These are phyloP conservation scores for Forsythia viridissima DNA, from an alignment of 257 asterid genomes.

Conservation along the genomic window DNA sequence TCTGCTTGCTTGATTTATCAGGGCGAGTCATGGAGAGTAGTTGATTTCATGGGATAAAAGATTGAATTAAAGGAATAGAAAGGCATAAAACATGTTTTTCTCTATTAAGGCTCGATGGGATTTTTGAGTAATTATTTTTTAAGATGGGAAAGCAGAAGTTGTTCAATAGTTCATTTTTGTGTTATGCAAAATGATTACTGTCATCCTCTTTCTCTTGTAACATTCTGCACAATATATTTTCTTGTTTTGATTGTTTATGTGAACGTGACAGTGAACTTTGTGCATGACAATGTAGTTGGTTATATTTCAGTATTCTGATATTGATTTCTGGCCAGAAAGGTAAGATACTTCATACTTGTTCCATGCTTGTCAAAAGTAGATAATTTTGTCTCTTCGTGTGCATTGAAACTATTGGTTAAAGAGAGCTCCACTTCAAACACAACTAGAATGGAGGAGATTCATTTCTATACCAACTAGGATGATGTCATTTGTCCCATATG, in stretches of 20 bases:
- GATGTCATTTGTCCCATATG: conserved; percentile 82
- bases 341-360: not conserved
- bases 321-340: conserved; percentile 10
- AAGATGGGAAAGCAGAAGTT: too few relatives aligned
- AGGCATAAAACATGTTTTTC: too few relatives aligned
- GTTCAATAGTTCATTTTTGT: too few relatives aligned
- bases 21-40: too few relatives aligned
- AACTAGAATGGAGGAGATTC: conserved; percentile 57
- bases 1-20: too few relatives aligned
- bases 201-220: not conserved
- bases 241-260: not conserved
- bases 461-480: conserved; percentile 62
- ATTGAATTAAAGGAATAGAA: too few relatives aligned
- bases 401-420: conserved; percentile 32
- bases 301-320: not conserved
- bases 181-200: not conserved
- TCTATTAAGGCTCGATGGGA: too few relatives aligned
- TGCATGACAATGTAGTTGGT: not conserved
- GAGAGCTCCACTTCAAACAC: conserved; percentile 21
- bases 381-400: conserved; percentile 20
- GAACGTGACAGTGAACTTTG: not conserved
- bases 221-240: not conserved
- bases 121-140: too few relatives aligned
- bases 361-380: conserved; percentile 30
- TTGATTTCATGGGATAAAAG: too few relatives aligned